These are phyloP conservation scores for Colletotrichum australisinense DNA, from an alignment of 2,329 filamentous ascomycete species.

Conservation along the genomic window DNA sequence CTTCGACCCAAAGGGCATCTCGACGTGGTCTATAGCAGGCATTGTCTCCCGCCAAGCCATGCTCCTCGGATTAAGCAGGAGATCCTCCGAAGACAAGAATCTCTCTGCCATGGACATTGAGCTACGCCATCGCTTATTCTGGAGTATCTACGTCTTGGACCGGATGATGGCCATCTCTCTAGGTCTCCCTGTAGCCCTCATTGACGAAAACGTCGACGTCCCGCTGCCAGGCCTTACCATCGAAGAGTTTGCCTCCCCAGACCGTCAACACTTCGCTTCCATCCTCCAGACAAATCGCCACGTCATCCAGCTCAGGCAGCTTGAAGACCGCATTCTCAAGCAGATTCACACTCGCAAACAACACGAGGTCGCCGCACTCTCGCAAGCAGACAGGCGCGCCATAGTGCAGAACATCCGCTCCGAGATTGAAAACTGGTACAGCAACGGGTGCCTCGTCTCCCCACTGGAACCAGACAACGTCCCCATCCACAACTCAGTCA, in stretches of 20 bases:
- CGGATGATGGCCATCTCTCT: slow-evolving; percentile 56
- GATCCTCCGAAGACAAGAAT: slow-evolving; percentile 42
- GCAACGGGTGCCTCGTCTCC: slow-evolving; percentile 55
- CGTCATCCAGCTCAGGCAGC: slow-evolving; percentile 55
- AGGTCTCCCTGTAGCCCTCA: slow-evolving; percentile 52
- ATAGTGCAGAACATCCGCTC: slow-evolving; percentile 49
- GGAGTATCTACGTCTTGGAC: slow-evolving; percentile 58
- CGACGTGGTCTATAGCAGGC: slow-evolving; percentile 53
- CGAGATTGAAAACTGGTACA: slow-evolving; percentile 61
- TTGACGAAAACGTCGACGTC: slow-evolving; percentile 52
- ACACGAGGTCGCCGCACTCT: slow-evolving; percentile 43
- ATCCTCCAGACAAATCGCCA: slow-evolving; percentile 57
- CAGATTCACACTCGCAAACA: slow-evolving; percentile 48
- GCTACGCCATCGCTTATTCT: slow-evolving; percentile 53
- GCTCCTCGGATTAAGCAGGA: slow-evolving; percentile 49
- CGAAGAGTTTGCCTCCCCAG: slow-evolving; percentile 56
- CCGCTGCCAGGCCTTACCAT: slow-evolving; percentile 56
- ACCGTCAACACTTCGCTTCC: slow-evolving; percentile 50
- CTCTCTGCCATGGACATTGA: slow-evolving; percentile 43
- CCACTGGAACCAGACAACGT: slow-evolving; percentile 55
- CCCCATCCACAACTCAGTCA: slow-evolving; percentile 56
- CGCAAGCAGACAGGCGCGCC: slow-evolving; percentile 45
- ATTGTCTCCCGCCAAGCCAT: slow-evolving; percentile 53
- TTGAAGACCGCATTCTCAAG: slow-evolving; percentile 54
- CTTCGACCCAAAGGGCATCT: slow-evolving; percentile 53